phyloP scores from a whole-genome alignment of 768 basidiomycete species.

The Omphalotus guepiniiformis region DNA sequence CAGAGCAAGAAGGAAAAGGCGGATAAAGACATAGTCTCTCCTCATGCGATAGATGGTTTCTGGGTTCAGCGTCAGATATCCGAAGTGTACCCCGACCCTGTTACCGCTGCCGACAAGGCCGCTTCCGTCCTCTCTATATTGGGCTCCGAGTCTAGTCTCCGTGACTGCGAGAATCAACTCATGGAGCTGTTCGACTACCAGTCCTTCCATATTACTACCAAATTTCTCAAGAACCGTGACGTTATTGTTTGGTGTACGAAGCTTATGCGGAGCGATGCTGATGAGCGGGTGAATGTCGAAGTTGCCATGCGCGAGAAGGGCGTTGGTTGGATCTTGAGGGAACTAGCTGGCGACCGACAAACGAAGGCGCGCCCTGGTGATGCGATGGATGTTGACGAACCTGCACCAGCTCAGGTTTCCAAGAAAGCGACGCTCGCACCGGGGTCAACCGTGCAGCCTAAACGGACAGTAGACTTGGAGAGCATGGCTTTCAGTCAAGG shows the following conservation, averaged over 20 bases:
- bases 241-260: conserved; percentile 98
- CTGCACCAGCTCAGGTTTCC: conserved; percentile 52
- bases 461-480: conserved; percentile 83
- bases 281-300: conserved; percentile 89
- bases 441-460: conserved; percentile 83
- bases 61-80: conserved; percentile 97
- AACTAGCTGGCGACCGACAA: conserved; percentile 79
- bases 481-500: conserved; percentile 96
- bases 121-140: conserved; percentile 79
- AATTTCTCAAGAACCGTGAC: conserved; percentile 93
- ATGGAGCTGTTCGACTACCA: conserved; percentile 97
- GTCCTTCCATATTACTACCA: conserved; percentile 84
- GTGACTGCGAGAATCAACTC: conserved; percentile 92
- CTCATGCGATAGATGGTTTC: conserved; percentile 92
- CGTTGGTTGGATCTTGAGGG: conserved; percentile 91
- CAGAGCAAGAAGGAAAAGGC: conserved; percentile 47
- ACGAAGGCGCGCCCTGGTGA: conserved; percentile 39
- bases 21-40: conserved; percentile 79
- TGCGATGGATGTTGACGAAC: conserved; percentile 79
- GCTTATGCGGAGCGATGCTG: conserved; percentile 82
- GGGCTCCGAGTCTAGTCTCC: conserved; percentile 78
- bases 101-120: conserved; percentile 91
- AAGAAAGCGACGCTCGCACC: conserved; percentile 86
- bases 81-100: conserved; percentile 88
- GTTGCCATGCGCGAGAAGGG: conserved; percentile 98